Conservation (phyloP, 1,284 basidiomycete genomes). For the Erythrobasidium hasegawianum region DNA sequence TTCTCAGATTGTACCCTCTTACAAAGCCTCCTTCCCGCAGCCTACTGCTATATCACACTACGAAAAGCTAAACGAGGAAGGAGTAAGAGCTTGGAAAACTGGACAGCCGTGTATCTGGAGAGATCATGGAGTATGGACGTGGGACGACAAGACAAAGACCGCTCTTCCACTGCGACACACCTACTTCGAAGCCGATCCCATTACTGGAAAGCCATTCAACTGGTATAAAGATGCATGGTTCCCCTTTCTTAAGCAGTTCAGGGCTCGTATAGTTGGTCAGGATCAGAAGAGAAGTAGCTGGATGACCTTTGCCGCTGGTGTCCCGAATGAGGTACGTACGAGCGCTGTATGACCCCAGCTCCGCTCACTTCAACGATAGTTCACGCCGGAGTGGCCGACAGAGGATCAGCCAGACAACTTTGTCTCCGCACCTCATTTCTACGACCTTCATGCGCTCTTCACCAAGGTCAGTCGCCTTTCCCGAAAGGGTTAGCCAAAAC, state of each 20-base stretch:
- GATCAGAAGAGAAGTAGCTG: slow-evolving; percentile 34
- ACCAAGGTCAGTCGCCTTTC: slow-evolving; percentile 55
- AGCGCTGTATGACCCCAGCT: too few relatives aligned
- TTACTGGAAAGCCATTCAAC: slow-evolving; percentile 59
- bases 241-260: slow-evolving; percentile 73
- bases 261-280: slow-evolving; percentile 56
- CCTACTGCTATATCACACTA: slow-evolving; percentile 61
- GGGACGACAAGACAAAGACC: slow-evolving; percentile 65
- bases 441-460: slow-evolving; percentile 82
- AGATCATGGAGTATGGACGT: slow-evolving; percentile 89
- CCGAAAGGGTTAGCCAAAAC: neutral
- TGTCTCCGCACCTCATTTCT: slow-evolving; percentile 91
- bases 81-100: slow-evolving; percentile 61
- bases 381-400: slow-evolving; percentile 44
- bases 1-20: slow-evolving; percentile 66
- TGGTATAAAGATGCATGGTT: slow-evolving; percentile 64
- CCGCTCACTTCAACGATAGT: too few relatives aligned
- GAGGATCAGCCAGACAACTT: slow-evolving; percentile 65
- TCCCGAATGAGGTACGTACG: slow-evolving; percentile 76
- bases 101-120: slow-evolving; percentile 75
- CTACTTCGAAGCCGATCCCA: slow-evolving; percentile 73
- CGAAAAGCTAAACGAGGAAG: slow-evolving; percentile 43
- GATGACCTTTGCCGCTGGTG: slow-evolving; percentile 71
- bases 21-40: slow-evolving; percentile 76
- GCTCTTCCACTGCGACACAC: slow-evolving; percentile 76